phyloP scores from a whole-genome alignment of 2,329 filamentous ascomycete species.

The Fusarium scirpi region DNA sequence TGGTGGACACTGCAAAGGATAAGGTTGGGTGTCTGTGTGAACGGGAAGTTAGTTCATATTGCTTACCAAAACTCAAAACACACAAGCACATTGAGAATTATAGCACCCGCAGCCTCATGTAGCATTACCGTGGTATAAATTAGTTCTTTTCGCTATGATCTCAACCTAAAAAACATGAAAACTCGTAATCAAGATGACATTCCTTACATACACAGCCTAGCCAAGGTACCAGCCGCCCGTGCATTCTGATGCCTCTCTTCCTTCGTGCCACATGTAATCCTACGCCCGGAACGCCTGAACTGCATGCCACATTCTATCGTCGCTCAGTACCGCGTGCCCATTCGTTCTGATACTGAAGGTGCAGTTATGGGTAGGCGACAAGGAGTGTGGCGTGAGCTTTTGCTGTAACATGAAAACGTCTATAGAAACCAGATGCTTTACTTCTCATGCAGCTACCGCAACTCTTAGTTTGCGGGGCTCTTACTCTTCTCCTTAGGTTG shows the following conservation, averaged over 20 bases:
- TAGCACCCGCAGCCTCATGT: neutral
- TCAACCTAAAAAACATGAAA: conserved; percentile 33
- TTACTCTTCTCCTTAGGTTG: conserved; percentile 47
- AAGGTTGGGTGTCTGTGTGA: neutral
- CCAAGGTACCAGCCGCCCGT: conserved; percentile 8
- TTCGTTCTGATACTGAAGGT: neutral
- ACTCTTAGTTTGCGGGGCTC: conserved; percentile 40
- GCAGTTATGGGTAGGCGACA: conserved; percentile 13
- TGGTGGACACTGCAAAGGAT: neutral
- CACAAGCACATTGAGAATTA: neutral
- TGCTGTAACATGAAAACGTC: conserved; percentile 31
- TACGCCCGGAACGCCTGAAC: conserved; percentile 48
- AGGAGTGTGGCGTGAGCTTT: conserved; percentile 24
- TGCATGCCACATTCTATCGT: conserved; percentile 37
- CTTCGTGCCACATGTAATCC: conserved; percentile 33
- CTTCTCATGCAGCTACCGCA: conserved; percentile 9
- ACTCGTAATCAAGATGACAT: conserved; percentile 27
- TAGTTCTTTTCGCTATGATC: conserved; percentile 36
- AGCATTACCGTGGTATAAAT: conserved; percentile 19
- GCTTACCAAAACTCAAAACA: neutral
- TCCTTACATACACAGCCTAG: conserved; percentile 8
- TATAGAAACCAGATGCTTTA: conserved; percentile 13
- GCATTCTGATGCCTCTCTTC: conserved; percentile 12
- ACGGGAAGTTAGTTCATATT: neutral
- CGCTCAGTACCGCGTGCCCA: conserved; percentile 31